Conservation (phyloP, 495 filamentous ascomycete species). For the Penicillium subrubescens region DNA sequence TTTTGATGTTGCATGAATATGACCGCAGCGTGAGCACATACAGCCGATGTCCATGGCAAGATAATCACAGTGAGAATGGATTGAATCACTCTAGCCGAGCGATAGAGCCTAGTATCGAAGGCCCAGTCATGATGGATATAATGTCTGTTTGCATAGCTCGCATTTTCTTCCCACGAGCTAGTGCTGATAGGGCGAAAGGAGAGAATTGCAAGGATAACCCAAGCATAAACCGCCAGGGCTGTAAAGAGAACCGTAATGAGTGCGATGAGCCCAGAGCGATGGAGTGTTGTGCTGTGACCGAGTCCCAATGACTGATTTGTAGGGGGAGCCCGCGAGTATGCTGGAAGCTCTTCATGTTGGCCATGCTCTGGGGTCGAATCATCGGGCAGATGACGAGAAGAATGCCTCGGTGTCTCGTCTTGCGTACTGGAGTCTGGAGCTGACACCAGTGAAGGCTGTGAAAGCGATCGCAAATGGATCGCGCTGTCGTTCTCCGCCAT, state of each 20-base stretch:
- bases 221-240: neutral
- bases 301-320: neutral
- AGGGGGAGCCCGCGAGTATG: slow-evolving; percentile 1
- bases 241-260: slow-evolving; percentile 1
- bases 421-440: neutral
- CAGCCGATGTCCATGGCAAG: slow-evolving; percentile 23
- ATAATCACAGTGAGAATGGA: slow-evolving; percentile 12
- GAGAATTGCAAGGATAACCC: slow-evolving; percentile 1
- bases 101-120: slow-evolving; percentile 4
- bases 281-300: slow-evolving; percentile 8
- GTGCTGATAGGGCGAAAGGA: slow-evolving; percentile 1
- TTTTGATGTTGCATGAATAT: slow-evolving; percentile 29
- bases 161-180: neutral
- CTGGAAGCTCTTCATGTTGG: neutral
- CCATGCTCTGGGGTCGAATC: neutral
- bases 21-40: slow-evolving; percentile 27
- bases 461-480: neutral
- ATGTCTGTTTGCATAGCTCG: neutral
- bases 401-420: neutral
- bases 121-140: neutral
- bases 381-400: neutral
- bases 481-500: neutral
- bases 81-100: slow-evolving; percentile 9
- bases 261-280: neutral
- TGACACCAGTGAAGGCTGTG: neutral